Evolutionary conservation across 768 basidiomycete genomes (phyloP), one percentile per base, ranked within the genome.

Genomic region (Rhizopogon sp.): DNA sequence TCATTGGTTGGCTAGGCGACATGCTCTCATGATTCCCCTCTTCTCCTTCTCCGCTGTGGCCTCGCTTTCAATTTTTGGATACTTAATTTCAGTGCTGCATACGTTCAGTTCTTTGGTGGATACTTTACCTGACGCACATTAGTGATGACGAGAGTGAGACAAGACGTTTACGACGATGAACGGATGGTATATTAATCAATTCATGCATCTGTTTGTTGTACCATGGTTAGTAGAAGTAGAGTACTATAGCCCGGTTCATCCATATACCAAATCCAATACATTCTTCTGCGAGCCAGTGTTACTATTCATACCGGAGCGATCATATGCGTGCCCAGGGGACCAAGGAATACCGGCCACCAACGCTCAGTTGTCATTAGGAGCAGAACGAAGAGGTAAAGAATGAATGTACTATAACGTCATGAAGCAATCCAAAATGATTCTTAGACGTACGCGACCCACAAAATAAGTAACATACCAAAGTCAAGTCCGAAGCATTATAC

Each of bases 1-100:
- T 72, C 16, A 62, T 77, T 3, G 72, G 70, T 39, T 74, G 66
- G 63, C 57, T 79, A 2, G 69, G 59, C 31, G 14, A 51, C 33
- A 28, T 65, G 22, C 37, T 65, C 39, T 62, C 50, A 52, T 69
- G 47, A 55, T 7, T 25, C 2, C 10, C 40, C 13, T 29, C 31
- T 25, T 29, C 31, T 17, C n/a, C 16, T 14, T 9, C 41, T 20
- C 31, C n/a, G 6, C 43, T 29, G 28, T 31, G 44, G 29, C 17
- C 35, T 47, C 31, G 25, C 20, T 20, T 16, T 25, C 47, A 25
- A 25, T 25, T 22, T 17, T 37, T 11, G 47, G 35, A 49, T 49
- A 37, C 35, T 37, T 49, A 37, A 37, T 37, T 37, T 37, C 20
- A 47, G 13, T 47, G 17, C 46, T 16, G 7, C 46, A 22, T 37